Conservation (phyloP, 768 basidiomycete genomes). For the Rhizopogon vinicolor region DNA sequence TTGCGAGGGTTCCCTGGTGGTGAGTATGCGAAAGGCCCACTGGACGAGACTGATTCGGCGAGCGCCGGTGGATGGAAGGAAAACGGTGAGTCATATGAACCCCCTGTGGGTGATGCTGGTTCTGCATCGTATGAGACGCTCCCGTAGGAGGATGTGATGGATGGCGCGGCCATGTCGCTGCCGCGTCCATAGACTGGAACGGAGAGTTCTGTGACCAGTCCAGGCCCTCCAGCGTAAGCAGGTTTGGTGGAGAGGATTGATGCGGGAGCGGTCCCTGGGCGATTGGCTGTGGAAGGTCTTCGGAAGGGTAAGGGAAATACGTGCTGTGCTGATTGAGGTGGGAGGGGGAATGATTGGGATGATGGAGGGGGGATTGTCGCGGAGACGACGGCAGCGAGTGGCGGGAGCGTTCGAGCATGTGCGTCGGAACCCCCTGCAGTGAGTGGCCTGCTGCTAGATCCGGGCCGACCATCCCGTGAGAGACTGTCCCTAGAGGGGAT, state of each 20-base stretch:
- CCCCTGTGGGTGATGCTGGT: constrained; percentile 14
- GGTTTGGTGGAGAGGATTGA: constrained; percentile 42
- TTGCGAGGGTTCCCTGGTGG: constrained; percentile 48
- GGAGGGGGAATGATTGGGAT: constrained; percentile 33
- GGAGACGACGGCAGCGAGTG: constrained; percentile 76
- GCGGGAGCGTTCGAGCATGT: constrained; percentile 56
- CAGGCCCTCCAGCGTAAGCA: constrained; percentile 46
- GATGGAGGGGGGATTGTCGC: constrained; percentile 51
- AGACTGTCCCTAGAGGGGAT: constrained; percentile 26
- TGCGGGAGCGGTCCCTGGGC: constrained; percentile 70
- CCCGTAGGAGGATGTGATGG: constrained; percentile 20
- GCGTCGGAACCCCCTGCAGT: constrained; percentile 45
- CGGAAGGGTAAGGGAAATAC: constrained; percentile 54
- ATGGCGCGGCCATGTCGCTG: constrained; percentile 33
- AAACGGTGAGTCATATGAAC: constrained; percentile 63
- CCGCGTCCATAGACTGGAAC: constrained; percentile 36
- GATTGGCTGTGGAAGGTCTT: constrained; percentile 55
- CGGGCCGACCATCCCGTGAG: constrained; percentile 37
- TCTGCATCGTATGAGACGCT: constrained; percentile 21
- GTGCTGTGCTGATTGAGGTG: constrained; percentile 40
- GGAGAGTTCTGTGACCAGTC: constrained; percentile 46
- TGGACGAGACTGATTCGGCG: constrained; percentile 28
- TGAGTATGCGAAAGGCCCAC: constrained; percentile 28
- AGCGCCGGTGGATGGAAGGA: constrained; percentile 69
- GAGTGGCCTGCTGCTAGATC: constrained; percentile 49